Evolutionary conservation across 2,329 filamentous ascomycete species (phyloP), one percentile per base, ranked within the genome.

Genomic region (Fusarium penzigii): DNA sequence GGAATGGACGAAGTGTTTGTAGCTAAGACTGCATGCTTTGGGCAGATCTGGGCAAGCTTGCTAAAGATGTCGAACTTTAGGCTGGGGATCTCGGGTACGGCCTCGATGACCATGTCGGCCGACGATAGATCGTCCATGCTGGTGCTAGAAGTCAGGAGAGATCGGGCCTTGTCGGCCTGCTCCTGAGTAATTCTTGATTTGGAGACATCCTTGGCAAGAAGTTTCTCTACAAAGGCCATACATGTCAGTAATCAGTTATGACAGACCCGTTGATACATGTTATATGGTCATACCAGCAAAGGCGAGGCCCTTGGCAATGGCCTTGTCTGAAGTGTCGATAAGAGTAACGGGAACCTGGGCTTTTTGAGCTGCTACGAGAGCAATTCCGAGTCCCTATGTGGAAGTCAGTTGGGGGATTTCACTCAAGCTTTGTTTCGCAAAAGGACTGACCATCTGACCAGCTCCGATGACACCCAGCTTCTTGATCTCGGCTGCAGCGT

Each of bases 1-100:
- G 90, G 93, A 70, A 99, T 99, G 56, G 92, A 96, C n/a, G 92
- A 96, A 7, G 94, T 99, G 78, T 99, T 99, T 57, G 94, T 99
- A 6, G 94, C 93, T 36, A 99, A 83, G 64, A 99, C 90, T 53
- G 94, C 85, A 68, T 97, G 91, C 47, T 86, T 78, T 11, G 91
- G 87, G 62, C 89, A 92, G 62, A 96, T 86, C 64, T 89, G 77
- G 7, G 92, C 92, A 11, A 99, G 82, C 66, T 88, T 82, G 59
- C 84, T 77, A 75, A 99, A 99, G 61, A 99, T 95, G 59, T 86
- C 85, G 60, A 86, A 85, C 75, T 99, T 99, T 58, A 99, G 83
- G 46, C 87, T 79, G 39, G 89, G 87, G 49, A 96, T 93, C 78
- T 97, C 92, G 36, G 94, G 94, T 9, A 99, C 92, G 14, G 94